phyloP scores from a whole-genome alignment of 176 grass and related monocot genomes.

The Oryza australiensis region DNA sequence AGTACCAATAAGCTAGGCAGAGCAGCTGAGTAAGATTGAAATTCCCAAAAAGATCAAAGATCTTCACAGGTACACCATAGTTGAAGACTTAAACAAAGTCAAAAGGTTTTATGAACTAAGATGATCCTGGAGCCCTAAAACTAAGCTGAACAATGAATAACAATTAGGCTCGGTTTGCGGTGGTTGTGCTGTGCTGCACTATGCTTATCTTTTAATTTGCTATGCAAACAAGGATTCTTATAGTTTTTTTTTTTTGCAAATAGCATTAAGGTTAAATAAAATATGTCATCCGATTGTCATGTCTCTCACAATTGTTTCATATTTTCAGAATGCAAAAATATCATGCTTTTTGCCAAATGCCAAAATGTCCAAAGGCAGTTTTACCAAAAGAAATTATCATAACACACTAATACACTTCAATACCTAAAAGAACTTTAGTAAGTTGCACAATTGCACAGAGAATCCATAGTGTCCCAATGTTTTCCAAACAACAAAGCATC shows the following conservation, averaged over 20 bases:
- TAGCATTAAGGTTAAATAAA: not conserved
- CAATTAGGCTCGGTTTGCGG: not conserved
- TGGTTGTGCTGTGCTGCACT: not conserved
- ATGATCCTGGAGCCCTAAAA: constrained; percentile 8
- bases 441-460: constrained; percentile 7
- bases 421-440: not conserved
- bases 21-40: not conserved
- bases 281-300: not conserved
- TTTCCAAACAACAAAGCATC: constrained; percentile 6
- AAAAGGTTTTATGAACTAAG: constrained; percentile 12
- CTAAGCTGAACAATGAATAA: not conserved
- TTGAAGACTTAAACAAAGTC: constrained; percentile 23
- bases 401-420: not conserved
- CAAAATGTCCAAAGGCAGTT: not conserved
- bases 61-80: not conserved
- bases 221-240: not conserved
- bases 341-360: not conserved
- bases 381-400: too few relatives aligned
- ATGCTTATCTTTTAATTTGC: not conserved
- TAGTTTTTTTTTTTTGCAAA: not conserved
- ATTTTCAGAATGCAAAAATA: not conserved
- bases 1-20: not conserved
- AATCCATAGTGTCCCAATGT: constrained; percentile 2
- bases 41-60: not conserved
- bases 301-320: not conserved